phyloP scores from a whole-genome alignment of 495 filamentous ascomycete genomes.

The Neurospora africana region DNA sequence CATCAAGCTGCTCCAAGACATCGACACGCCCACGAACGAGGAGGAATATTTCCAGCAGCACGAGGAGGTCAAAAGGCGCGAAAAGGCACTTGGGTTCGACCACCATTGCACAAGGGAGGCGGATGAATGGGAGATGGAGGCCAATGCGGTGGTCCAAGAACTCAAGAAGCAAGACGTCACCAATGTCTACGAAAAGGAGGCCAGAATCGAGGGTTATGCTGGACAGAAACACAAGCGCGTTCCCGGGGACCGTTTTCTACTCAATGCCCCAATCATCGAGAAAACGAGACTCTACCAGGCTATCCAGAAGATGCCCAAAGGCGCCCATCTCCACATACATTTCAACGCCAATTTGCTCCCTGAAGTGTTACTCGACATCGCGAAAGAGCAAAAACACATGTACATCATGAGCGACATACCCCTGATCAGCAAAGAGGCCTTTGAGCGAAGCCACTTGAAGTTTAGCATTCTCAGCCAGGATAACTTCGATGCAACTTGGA shows the following conservation, averaged over 20 bases:
- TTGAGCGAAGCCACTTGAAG: slow-evolving; percentile 35
- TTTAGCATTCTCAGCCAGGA: slow-evolving; percentile 35
- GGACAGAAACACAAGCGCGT: slow-evolving; percentile 24
- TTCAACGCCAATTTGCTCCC: slow-evolving; percentile 46
- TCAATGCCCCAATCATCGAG: slow-evolving; percentile 36
- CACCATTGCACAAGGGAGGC: slow-evolving; percentile 11
- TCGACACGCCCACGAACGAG: background rate
- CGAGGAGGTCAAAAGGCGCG: slow-evolving; percentile 2
- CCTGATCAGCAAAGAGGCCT: slow-evolving; percentile 11
- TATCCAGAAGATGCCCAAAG: slow-evolving; percentile 39
- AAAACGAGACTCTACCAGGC: slow-evolving; percentile 32
- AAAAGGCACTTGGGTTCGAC: slow-evolving; percentile 16
- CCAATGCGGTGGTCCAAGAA: slow-evolving; percentile 23
- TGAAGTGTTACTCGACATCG: slow-evolving; percentile 37
- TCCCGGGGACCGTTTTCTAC: slow-evolving; percentile 37
- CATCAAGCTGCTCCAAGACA: background rate
- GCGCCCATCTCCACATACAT: slow-evolving; percentile 45
- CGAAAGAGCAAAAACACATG: slow-evolving; percentile 39
- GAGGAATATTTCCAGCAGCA: background rate
- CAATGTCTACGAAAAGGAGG: slow-evolving; percentile 12
- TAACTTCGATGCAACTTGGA: slow-evolving; percentile 4
- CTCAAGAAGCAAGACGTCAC: slow-evolving; percentile 23
- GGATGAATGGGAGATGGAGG: slow-evolving; percentile 10
- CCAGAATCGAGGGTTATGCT: slow-evolving; percentile 12
- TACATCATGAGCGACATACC: slow-evolving; percentile 39